Evolutionary conservation across 768 basidiomycete genomes (phyloP).

Genomic region (Podaxis pistillaris): DNA sequence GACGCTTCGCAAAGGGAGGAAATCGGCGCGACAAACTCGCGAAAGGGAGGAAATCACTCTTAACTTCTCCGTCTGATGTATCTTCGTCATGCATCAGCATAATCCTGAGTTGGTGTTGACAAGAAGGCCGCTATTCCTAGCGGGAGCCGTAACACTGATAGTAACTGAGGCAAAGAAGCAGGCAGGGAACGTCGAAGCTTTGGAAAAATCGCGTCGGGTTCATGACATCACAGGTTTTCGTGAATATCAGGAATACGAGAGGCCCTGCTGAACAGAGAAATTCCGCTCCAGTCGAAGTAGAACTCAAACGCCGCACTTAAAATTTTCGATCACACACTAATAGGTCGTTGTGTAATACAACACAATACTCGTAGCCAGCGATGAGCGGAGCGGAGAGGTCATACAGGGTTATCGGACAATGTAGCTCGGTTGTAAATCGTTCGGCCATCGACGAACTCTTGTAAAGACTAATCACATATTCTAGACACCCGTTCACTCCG

Average conservation of each 20-base stretch:
- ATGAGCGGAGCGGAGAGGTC: not conserved
- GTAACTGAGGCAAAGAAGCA: slow-evolving; percentile 2
- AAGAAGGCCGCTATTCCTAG: not conserved
- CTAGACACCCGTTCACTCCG: not conserved
- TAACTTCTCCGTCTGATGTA: not conserved
- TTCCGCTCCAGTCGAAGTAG: not conserved
- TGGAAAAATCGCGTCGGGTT: not conserved
- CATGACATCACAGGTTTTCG: slow-evolving; percentile 10
- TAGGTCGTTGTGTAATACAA: not conserved
- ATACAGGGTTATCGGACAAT: not conserved
- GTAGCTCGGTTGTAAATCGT: not conserved
- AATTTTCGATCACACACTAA: not conserved
- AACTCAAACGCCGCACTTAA: not conserved
- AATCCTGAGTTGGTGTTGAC: not conserved
- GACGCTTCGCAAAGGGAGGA: not conserved
- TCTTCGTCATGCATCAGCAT: slow-evolving; percentile 2
- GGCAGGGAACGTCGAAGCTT: not conserved
- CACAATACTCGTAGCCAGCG: not conserved
- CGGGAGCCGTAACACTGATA: slow-evolving; percentile 1
- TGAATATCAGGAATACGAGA: not conserved
- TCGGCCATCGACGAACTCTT: not conserved
- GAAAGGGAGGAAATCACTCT: not conserved
- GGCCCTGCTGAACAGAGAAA: not conserved
- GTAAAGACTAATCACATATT: not conserved
- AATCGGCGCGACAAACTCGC: not conserved